Conservation (phyloP, 2,329 filamentous ascomycete genomes). For the Juglanconis sp. region DNA sequence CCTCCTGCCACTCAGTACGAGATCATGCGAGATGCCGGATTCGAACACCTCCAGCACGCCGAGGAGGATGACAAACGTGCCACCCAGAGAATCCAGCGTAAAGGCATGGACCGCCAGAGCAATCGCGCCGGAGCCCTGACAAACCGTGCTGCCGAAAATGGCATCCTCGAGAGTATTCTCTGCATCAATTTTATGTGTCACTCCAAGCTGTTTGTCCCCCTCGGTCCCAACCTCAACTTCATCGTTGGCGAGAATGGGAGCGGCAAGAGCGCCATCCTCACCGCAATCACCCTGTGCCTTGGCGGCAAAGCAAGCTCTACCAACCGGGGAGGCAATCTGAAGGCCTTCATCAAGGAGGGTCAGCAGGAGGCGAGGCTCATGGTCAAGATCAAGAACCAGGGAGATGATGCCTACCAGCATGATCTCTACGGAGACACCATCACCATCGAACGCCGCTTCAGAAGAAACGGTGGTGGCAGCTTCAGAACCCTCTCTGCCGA, state of each 20-base stretch:
- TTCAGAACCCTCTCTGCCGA: constrained; percentile 82
- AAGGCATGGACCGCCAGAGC: constrained; percentile 32
- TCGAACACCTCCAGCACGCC: constrained; percentile 53
- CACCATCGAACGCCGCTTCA: constrained; percentile 87
- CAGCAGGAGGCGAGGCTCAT: constrained; percentile 71
- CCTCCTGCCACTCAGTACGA: constrained; percentile 61
- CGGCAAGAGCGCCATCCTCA: constrained; percentile 93
- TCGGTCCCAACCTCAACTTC: constrained; percentile 97
- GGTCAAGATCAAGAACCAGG: constrained; percentile 88
- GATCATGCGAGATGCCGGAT: constrained; percentile 56
- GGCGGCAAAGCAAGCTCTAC: constrained; percentile 91
- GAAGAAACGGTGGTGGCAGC: constrained; percentile 66
- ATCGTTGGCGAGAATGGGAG: constrained; percentile 97
- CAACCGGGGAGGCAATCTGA: constrained; percentile 85
- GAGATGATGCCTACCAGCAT: constrained; percentile 77
- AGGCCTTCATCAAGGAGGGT: constrained; percentile 85
- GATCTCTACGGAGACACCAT: constrained; percentile 83
- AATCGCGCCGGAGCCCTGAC: constrained; percentile 39
- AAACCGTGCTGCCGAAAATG: constrained; percentile 76
- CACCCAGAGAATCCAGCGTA: constrained; percentile 54
- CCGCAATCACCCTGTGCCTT: constrained; percentile 89
- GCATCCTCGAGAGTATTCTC: constrained; percentile 82
- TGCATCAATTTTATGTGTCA: constrained; percentile 98
- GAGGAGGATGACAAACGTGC: constrained; percentile 61
- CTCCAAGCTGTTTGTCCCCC: constrained; percentile 69